These are phyloP conservation scores for Helenozyma baotianmanensis DNA, from an alignment of 805 yeast genomes.

Conservation along the genomic window DNA sequence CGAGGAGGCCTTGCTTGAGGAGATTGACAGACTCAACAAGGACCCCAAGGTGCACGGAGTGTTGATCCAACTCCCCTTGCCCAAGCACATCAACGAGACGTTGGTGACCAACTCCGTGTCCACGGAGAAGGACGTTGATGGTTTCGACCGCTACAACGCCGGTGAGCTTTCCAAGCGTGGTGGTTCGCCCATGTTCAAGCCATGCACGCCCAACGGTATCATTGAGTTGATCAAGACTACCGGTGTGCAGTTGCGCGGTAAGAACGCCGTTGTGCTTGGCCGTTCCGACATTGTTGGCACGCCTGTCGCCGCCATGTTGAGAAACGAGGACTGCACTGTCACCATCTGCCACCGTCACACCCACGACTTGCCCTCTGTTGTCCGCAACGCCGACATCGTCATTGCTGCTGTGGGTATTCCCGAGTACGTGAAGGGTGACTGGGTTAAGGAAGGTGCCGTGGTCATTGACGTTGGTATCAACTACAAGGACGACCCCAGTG, in stretches of 20 bases:
- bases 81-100: conserved; percentile 73
- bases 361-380: conserved; percentile 48
- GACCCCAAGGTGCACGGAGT: conserved; percentile 82
- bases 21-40: conserved; percentile 60
- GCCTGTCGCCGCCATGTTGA: conserved; percentile 82
- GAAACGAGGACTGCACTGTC: conserved; percentile 80
- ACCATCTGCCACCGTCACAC: conserved; percentile 81
- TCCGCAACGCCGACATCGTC: conserved; percentile 76
- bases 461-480: conserved; percentile 96
- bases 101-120: conserved; percentile 75
- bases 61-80: conserved; percentile 87
- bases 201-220: conserved; percentile 95
- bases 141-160: conserved; percentile 82
- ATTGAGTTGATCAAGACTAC: conserved; percentile 72
- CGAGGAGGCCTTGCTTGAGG: conserved; percentile 55
- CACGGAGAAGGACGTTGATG: conserved; percentile 88
- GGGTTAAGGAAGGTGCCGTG: conserved; percentile 80
- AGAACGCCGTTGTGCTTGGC: conserved; percentile 87
- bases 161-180: conserved; percentile 88
- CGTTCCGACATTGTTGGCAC: conserved; percentile 95
- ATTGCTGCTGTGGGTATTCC: conserved; percentile 92
- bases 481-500: conserved; percentile 69
- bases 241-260: conserved; percentile 66
- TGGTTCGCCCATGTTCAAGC: conserved; percentile 77
- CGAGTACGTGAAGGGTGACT: conserved; percentile 76